Conservation (phyloP, 2,329 filamentous ascomycete species). For the Calonectria henricotiae region DNA sequence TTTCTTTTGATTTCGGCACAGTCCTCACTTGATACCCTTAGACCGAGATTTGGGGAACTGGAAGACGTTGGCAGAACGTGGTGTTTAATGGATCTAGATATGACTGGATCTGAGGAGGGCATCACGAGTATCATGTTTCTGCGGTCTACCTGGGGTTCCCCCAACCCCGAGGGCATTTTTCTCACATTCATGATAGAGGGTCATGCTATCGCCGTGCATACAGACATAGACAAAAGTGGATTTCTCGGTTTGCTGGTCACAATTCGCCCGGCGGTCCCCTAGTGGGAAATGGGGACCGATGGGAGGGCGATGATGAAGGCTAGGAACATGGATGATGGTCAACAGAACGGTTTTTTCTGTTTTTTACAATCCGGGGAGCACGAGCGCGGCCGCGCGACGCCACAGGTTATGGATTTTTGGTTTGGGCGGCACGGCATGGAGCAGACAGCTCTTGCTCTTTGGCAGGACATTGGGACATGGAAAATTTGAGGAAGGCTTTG, state of each 20-base stretch:
- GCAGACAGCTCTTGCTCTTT: slow-evolving; percentile 55
- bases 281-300: slow-evolving; percentile 53
- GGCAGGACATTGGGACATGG: slow-evolving; percentile 53
- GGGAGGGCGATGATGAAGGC: slow-evolving; percentile 57
- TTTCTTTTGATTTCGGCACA: slow-evolving; percentile 64
- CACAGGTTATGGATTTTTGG: slow-evolving; percentile 59
- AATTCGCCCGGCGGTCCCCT: slow-evolving; percentile 58
- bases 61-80: slow-evolving; percentile 60
- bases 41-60: slow-evolving; percentile 62
- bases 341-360: slow-evolving; percentile 57
- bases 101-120: slow-evolving; percentile 57
- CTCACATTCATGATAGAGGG: slow-evolving; percentile 63
- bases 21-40: slow-evolving; percentile 65
- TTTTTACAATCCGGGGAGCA: slow-evolving; percentile 58
- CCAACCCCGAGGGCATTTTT: slow-evolving; percentile 59
- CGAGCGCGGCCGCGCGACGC: slow-evolving; percentile 59
- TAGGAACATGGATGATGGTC: slow-evolving; percentile 55
- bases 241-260: slow-evolving; percentile 74
- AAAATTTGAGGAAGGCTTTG: slow-evolving; percentile 52
- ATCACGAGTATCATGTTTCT: slow-evolving; percentile 60
- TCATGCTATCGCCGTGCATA: slow-evolving; percentile 63
- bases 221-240: slow-evolving; percentile 77
- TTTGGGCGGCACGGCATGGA: slow-evolving; percentile 56
- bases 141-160: slow-evolving; percentile 58
- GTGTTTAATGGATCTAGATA: slow-evolving; percentile 57